phyloP scores from a whole-genome alignment of 495 filamentous ascomycete genomes.

The Tuber borchii region DNA sequence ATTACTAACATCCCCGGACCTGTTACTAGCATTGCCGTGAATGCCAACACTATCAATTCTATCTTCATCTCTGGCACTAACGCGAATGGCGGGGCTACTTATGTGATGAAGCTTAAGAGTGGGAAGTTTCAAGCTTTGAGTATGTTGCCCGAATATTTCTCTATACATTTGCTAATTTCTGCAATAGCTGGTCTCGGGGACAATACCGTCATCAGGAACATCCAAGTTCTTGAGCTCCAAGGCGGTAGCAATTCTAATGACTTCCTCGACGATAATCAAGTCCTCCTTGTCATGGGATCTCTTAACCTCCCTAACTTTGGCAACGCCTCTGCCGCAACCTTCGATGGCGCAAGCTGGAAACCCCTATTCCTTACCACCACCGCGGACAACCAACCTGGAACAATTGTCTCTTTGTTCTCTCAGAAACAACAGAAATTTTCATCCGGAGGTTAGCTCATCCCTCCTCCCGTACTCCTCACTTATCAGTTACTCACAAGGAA shows the following conservation, averaged over 20 bases:
- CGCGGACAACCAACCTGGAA: slow-evolving; percentile 57
- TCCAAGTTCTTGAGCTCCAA: slow-evolving; percentile 71
- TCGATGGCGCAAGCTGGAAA: slow-evolving; percentile 66
- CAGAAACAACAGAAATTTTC: slow-evolving; percentile 63
- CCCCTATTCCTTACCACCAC: slow-evolving; percentile 76
- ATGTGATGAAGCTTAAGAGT: slow-evolving; percentile 70
- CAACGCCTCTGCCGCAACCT: slow-evolving; percentile 75
- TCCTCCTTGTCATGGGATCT: slow-evolving; percentile 74
- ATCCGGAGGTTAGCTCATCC: slow-evolving; percentile 47
- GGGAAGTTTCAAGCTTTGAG: slow-evolving; percentile 47
- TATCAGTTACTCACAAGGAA: slow-evolving; percentile 31
- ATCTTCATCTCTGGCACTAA: slow-evolving; percentile 73
- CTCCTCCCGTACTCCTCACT: slow-evolving; percentile 15
- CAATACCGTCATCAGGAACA: slow-evolving; percentile 49
- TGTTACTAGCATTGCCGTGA: slow-evolving; percentile 58
- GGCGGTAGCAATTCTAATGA: slow-evolving; percentile 58
- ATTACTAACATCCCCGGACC: slow-evolving; percentile 62
- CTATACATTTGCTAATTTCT: slow-evolving; percentile 8
- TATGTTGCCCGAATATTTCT: slow-evolving; percentile 12
- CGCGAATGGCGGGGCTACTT: slow-evolving; percentile 60
- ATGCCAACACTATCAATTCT: slow-evolving; percentile 60
- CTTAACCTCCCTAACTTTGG: slow-evolving; percentile 67
- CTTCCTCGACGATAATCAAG: slow-evolving; percentile 58
- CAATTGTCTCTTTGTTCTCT: slow-evolving; percentile 70
- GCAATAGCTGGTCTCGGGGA: slow-evolving; percentile 39